Evolutionary conservation across 2,329 filamentous ascomycete genomes (phyloP).

Genomic region (Stagonosporopsis tanaceti): DNA sequence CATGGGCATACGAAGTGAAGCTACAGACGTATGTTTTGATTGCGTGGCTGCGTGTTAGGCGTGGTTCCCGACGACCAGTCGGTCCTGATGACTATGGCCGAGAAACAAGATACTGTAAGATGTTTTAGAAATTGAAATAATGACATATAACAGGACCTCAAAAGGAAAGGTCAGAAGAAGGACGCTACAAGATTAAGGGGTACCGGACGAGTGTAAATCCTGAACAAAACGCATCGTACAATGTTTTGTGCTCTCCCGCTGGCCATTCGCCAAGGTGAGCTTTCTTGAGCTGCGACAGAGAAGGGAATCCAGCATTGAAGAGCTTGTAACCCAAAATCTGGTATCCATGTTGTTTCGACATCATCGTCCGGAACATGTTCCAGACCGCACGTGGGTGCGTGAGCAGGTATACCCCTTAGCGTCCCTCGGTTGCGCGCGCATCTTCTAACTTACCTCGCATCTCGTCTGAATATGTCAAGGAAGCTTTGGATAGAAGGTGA

Average conservation of each 20-base stretch:
- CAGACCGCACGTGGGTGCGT: constrained; percentile 30
- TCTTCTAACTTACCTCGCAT: constrained; percentile 5
- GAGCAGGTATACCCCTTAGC: constrained; percentile 26
- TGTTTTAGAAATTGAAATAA: no score
- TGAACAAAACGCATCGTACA: constrained; percentile 14
- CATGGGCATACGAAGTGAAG: no score
- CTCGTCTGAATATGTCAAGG: not conserved
- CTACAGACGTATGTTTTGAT: no score
- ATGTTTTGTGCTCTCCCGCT: constrained; percentile 9
- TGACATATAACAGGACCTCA: no score
- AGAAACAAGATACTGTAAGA: no score
- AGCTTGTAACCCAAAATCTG: constrained; percentile 26
- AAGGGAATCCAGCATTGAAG: constrained; percentile 19
- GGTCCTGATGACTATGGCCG: no score
- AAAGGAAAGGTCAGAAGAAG: no score
- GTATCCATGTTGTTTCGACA: constrained; percentile 27
- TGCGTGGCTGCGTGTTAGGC: no score
- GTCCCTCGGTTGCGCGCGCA: not conserved
- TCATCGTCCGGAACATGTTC: constrained; percentile 31
- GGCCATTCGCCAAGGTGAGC: constrained; percentile 22
- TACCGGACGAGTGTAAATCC: not conserved
- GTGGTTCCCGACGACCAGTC: no score
- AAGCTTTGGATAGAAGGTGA: not conserved
- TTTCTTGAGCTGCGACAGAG: constrained; percentile 9
- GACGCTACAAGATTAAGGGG: no score